These are phyloP conservation scores for Rhizopogon vinicolor DNA, from an alignment of 768 basidiomycete genomes.

Conservation along the genomic window DNA sequence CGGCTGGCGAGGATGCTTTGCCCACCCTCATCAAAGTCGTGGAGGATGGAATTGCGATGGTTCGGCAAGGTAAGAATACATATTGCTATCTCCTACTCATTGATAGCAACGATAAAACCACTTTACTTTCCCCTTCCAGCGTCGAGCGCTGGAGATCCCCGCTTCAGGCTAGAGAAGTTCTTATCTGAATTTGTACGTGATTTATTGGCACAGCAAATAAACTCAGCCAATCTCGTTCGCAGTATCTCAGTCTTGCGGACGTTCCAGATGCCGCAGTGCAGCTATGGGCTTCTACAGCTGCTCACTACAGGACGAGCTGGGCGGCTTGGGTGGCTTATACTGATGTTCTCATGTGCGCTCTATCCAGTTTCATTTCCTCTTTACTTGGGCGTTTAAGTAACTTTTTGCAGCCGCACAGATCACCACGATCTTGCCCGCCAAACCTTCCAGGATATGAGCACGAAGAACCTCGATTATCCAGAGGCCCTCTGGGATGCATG, in stretches of 20 bases:
- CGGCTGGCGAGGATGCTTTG: slow-evolving; percentile 48
- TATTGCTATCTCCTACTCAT: neutral
- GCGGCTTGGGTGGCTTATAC: slow-evolving; percentile 73
- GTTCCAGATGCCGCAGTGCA: slow-evolving; percentile 51
- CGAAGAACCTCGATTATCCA: slow-evolving; percentile 87
- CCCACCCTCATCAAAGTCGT: slow-evolving; percentile 51
- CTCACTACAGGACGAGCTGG: slow-evolving; percentile 68
- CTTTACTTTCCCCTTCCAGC: slow-evolving; percentile 32
- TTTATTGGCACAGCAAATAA: neutral
- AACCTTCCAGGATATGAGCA: slow-evolving; percentile 60
- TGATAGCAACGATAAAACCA: neutral
- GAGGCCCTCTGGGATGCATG: slow-evolving; percentile 93
- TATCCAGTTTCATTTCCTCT: neutral
- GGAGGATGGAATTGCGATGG: slow-evolving; percentile 58
- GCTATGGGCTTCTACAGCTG: slow-evolving; percentile 64
- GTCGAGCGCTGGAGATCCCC: slow-evolving; percentile 66
- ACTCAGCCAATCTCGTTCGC: neutral
- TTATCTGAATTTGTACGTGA: slow-evolving; percentile 66
- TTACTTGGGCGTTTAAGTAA: slow-evolving; percentile 1
- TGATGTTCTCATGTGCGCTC: slow-evolving; percentile 64
- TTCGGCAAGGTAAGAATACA: slow-evolving; percentile 46
- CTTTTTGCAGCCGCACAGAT: slow-evolving; percentile 40
- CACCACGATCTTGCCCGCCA: slow-evolving; percentile 58
- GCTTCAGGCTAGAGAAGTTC: slow-evolving; percentile 79
- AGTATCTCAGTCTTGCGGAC: slow-evolving; percentile 45